Conservation (phyloP, 1,284 basidiomycete species). For the Cutaneotrichosporon arboriforme region DNA sequence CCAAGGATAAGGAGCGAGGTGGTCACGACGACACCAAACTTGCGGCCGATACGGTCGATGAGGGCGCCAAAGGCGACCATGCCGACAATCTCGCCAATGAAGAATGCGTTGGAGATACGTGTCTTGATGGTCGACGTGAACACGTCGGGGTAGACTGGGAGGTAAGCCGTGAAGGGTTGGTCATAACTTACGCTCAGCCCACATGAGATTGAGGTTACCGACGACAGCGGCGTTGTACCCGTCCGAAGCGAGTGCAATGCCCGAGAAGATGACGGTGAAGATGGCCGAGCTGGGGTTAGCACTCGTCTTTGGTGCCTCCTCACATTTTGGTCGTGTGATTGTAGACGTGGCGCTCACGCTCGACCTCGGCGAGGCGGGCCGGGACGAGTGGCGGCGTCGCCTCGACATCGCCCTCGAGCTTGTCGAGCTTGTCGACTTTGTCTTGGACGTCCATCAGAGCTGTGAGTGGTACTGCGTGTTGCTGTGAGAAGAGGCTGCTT, state of each 20-base stretch:
- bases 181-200: slow-evolving; percentile 4
- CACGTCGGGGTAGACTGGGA: slow-evolving; percentile 19
- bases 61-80: slow-evolving; percentile 23
- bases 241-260: slow-evolving; percentile 25
- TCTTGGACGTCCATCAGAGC: not conserved
- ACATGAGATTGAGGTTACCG: slow-evolving; percentile 14
- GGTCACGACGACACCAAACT: slow-evolving; percentile 29
- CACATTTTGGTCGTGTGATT: slow-evolving; percentile 13
- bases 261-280: slow-evolving; percentile 7
- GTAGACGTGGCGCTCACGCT: slow-evolving; percentile 11
- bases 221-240: slow-evolving; percentile 31
- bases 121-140: slow-evolving; percentile 24
- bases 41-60: slow-evolving; percentile 30
- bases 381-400: not conserved
- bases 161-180: slow-evolving; percentile 2
- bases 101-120: slow-evolving; percentile 27
- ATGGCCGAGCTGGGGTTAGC: slow-evolving; percentile 9
- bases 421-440: slow-evolving; percentile 4
- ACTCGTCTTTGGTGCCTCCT: not conserved
- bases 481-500: not conserved
- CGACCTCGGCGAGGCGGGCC: slow-evolving; percentile 12
- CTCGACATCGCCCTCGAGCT: not conserved
- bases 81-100: slow-evolving; percentile 27
- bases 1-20: slow-evolving; percentile 29
- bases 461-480: not conserved